These are phyloP conservation scores for Centaurea solstitialis DNA, from an alignment of 129 eudicot genomes.

Conservation along the genomic window DNA sequence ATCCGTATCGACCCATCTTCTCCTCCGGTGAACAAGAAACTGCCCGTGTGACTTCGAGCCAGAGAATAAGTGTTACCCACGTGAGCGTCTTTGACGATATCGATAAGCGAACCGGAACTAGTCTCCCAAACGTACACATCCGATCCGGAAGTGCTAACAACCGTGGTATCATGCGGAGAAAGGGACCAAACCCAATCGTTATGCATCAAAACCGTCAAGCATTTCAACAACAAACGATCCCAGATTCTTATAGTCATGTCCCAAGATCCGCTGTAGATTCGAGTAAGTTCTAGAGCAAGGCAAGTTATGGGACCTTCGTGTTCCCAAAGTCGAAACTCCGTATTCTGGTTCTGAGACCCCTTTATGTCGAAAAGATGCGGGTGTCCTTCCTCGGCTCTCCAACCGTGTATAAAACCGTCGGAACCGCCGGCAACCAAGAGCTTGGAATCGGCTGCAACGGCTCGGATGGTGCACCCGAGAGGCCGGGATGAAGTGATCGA, in stretches of 20 bases:
- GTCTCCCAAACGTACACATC: slow-evolving; percentile 85
- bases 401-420: slow-evolving; percentile 87
- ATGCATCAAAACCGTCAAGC: slow-evolving; percentile 67
- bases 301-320: slow-evolving; percentile 92
- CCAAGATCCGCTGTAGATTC: slow-evolving; percentile 93
- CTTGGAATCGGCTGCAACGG: slow-evolving; percentile 82
- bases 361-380: slow-evolving; percentile 68
- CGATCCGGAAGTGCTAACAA: slow-evolving; percentile 81
- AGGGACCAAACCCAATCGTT: slow-evolving; percentile 92
- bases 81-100: slow-evolving; percentile 50
- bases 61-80: slow-evolving; percentile 69
- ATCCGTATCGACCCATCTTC: slow-evolving; percentile 88
- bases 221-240: slow-evolving; percentile 65
- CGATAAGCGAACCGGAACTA: slow-evolving; percentile 41
- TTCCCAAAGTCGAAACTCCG: slow-evolving; percentile 84
- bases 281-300: slow-evolving; percentile 65
- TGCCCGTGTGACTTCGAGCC: slow-evolving; percentile 89
- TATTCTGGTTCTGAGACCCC: slow-evolving; percentile 41
- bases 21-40: slow-evolving; percentile 83
- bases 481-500: slow-evolving; percentile 73
- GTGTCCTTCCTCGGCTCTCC: slow-evolving; percentile 85
- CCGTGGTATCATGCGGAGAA: slow-evolving; percentile 65
- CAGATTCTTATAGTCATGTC: slow-evolving; percentile 85
- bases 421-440: slow-evolving; percentile 90
- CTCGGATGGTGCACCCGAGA: slow-evolving; percentile 90